A percentile compares a stretch with the other conserved stretches of the same genome.
phyloP scores from a whole-genome alignment of 768 basidiomycete genomes.

The Suillus hirtellus region DNA sequence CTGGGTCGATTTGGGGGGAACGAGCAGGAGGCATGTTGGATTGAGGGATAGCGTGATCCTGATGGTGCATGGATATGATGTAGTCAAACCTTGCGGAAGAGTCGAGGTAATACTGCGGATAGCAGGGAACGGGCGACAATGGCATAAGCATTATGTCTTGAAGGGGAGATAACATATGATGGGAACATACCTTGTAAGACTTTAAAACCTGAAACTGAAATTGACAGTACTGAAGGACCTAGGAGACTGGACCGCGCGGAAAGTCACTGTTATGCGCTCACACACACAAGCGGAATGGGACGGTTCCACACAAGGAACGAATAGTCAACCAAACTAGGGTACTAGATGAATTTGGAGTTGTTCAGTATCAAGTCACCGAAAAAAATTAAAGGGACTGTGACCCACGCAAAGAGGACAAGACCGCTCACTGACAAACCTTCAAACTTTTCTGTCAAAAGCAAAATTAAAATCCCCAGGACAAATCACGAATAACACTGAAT shows the following conservation, averaged over 20 bases:
- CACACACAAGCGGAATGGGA: conserved; percentile 16
- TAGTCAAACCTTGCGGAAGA: conserved; percentile 41
- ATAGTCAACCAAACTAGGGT: conserved; percentile 5
- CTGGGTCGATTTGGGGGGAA: conserved; percentile 69
- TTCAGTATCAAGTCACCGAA: background rate
- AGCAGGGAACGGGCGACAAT: conserved; percentile 21
- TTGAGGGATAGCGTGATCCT: conserved; percentile 42
- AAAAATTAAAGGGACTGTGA: background rate
- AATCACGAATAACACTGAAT: conserved; percentile 9
- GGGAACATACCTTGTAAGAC: conserved; percentile 16
- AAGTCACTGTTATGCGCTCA: conserved; percentile 2
- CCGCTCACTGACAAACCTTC: conserved; percentile 11
- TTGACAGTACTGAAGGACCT: background rate
- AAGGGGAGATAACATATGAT: conserved; percentile 9
- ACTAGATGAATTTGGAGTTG: conserved; percentile 1
- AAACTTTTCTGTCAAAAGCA: conserved; percentile 13
- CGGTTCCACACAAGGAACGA: conserved; percentile 13
- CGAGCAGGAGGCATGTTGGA: conserved; percentile 45
- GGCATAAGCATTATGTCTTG: conserved; percentile 18
- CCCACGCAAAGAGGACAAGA: conserved; percentile 12
- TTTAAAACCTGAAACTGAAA: conserved; percentile 13
- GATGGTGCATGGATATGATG: conserved; percentile 43
- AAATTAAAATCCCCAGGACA: conserved; percentile 9
- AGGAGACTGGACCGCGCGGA: conserved; percentile 12
- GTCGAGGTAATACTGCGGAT: conserved; percentile 25